phyloP scores from a whole-genome alignment of 2,329 filamentous ascomycete species.

The Fusarium sp. region DNA sequence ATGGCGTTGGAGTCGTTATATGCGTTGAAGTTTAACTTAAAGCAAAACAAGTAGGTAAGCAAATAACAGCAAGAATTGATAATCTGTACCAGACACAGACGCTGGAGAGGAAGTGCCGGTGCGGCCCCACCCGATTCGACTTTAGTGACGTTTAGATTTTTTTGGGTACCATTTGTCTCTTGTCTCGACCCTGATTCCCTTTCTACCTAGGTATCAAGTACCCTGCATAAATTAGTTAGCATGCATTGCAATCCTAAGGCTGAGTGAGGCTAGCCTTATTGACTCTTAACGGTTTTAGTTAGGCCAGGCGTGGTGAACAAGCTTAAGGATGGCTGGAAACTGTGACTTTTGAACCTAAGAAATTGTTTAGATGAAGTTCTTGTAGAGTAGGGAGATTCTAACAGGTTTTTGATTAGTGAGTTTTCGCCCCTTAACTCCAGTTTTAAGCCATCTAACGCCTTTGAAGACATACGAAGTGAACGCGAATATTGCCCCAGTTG shows the following conservation, averaged over 20 bases:
- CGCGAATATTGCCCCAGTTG: neutral
- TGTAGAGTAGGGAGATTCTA: neutral
- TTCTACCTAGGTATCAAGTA: neutral
- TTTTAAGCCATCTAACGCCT: neutral
- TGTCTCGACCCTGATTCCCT: neutral
- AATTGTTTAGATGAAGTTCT: neutral
- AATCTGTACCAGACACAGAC: neutral
- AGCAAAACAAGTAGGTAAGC: neutral
- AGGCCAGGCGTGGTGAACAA: neutral
- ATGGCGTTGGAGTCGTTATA: conserved; percentile 5
- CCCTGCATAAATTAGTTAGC: neutral
- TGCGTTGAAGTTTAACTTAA: conserved; percentile 17
- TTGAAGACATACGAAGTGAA: neutral
- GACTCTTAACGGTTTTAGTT: neutral
- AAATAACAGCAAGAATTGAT: neutral
- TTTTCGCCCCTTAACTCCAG: neutral
- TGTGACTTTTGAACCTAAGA: neutral
- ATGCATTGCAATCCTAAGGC: neutral
- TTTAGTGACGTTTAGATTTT: conserved; percentile 30
- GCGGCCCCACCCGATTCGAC: conserved; percentile 17
- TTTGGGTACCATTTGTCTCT: neutral
- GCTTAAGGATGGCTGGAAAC: neutral
- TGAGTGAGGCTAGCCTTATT: conserved; percentile 4
- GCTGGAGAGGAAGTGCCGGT: conserved; percentile 7
- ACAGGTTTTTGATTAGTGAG: neutral